A percentile compares a stretch with the other conserved stretches of the same genome.
These are phyloP conservation scores for Posidonia australis DNA, from an alignment of 106 monocot genomes.

Conservation along the genomic window DNA sequence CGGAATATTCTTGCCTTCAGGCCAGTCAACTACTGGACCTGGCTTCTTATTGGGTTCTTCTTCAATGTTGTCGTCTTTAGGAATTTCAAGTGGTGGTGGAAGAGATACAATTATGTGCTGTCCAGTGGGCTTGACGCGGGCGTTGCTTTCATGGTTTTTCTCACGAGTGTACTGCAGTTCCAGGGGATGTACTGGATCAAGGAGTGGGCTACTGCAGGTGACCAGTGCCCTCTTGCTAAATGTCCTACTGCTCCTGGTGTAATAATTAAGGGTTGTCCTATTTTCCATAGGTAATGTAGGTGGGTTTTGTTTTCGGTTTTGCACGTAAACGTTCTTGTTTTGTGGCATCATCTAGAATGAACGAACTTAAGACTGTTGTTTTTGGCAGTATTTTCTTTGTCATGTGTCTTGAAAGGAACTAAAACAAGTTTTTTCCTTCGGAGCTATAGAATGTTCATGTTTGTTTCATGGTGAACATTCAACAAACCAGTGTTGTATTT, in stretches of 20 bases:
- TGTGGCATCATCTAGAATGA: too few relatives aligned
- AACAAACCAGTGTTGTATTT: too few relatives aligned
- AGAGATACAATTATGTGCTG: constrained; percentile 22
- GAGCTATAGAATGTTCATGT: too few relatives aligned
- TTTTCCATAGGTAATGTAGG: too few relatives aligned
- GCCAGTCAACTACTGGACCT: constrained; percentile 13
- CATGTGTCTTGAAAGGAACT: too few relatives aligned
- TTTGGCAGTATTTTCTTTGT: too few relatives aligned
- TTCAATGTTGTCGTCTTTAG: constrained; percentile 4
- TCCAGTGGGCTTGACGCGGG: constrained; percentile 20
- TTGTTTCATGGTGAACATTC: too few relatives aligned
- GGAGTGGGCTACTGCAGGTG: constrained; percentile 21
- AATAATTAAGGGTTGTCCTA: constrained; percentile 14
- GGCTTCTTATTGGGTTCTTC: constrained; percentile 12
- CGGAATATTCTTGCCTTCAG: constrained; percentile 12
- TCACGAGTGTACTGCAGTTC: constrained; percentile 8
- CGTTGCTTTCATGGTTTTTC: constrained; percentile 29
- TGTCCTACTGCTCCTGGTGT: constrained; percentile 18
- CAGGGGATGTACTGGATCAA: constrained; percentile 1
- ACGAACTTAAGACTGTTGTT: too few relatives aligned
- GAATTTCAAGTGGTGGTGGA: constrained; percentile 12
- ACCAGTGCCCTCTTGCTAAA: constrained; percentile 16
- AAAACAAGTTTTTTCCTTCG: too few relatives aligned
- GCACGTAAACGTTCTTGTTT: too few relatives aligned
- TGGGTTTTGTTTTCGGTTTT: too few relatives aligned